These are phyloP conservation scores for Macrophomina tecta DNA, from an alignment of 2,329 filamentous ascomycete species.

Conservation along the genomic window DNA sequence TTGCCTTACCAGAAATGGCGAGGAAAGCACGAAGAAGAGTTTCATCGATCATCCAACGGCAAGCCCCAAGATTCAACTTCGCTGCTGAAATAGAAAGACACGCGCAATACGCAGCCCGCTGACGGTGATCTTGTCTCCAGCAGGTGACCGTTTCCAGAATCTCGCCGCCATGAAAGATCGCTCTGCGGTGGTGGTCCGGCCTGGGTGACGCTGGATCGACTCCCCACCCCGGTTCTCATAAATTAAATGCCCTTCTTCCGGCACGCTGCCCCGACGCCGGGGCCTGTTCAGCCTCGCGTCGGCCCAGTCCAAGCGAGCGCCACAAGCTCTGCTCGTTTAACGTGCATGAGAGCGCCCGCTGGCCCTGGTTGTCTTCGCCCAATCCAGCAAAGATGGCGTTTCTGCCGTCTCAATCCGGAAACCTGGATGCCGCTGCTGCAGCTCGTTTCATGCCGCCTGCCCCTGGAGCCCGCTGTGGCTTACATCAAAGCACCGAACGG, in stretches of 20 bases:
- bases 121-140: too few relatives aligned
- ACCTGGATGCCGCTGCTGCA: background rate
- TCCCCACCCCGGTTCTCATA: background rate
- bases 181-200: too few relatives aligned
- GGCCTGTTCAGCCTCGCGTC: background rate
- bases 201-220: background rate
- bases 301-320: background rate
- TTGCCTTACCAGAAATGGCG: too few relatives aligned
- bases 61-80: background rate
- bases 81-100: background rate
- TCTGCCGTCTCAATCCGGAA: background rate
- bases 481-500: background rate
- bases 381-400: background rate
- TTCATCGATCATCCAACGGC: too few relatives aligned
- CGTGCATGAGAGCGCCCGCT: too few relatives aligned
- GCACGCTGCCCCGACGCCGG: background rate
- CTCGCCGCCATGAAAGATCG: background rate
- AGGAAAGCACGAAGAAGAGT: too few relatives aligned
- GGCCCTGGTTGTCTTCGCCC: background rate
- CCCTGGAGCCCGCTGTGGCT: background rate
- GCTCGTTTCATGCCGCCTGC: background rate
- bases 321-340: background rate
- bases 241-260: constrained; percentile 5
- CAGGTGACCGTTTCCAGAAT: too few relatives aligned
- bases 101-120: too few relatives aligned